Evolutionary conservation across 305 asterid species (phyloP).

Genomic region (Fraxinus greggii): DNA sequence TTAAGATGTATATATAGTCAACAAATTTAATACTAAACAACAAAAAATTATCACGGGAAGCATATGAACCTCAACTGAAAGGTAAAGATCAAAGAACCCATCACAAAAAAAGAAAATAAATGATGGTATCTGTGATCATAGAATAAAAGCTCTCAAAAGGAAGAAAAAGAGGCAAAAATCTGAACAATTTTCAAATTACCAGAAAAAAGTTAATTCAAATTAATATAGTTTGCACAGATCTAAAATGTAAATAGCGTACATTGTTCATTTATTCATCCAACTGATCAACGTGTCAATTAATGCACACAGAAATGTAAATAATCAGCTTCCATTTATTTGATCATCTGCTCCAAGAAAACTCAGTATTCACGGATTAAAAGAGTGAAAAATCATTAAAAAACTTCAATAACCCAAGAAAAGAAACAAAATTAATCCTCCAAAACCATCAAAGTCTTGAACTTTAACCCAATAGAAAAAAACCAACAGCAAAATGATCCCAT

Average conservation of each 20-base stretch:
- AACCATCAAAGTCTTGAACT: slow-evolving; percentile 11
- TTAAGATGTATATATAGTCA: neutral
- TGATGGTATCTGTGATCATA: neutral
- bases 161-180: slow-evolving; percentile 22
- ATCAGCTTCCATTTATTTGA: neutral
- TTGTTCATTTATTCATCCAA: neutral
- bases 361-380: neutral
- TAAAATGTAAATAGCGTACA: neutral
- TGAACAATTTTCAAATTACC: slow-evolving; percentile 23
- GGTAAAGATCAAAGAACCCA: slow-evolving; percentile 7
- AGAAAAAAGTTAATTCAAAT: slow-evolving; percentile 16
- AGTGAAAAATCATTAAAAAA: neutral
- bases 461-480: neutral
- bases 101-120: neutral
- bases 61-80: slow-evolving; percentile 33
- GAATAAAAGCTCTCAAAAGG: slow-evolving; percentile 6
- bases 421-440: neutral
- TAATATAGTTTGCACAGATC: slow-evolving; percentile 28
- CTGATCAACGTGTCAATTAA: neutral
- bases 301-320: neutral
- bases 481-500: slow-evolving; percentile 4
- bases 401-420: slow-evolving; percentile 1
- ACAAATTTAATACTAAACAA: neutral
- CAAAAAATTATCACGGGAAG: slow-evolving; percentile 24
- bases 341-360: slow-evolving; percentile 5